These are phyloP conservation scores for Wickerhamiella australiensis DNA, from an alignment of 805 yeast species.

Conservation along the genomic window DNA sequence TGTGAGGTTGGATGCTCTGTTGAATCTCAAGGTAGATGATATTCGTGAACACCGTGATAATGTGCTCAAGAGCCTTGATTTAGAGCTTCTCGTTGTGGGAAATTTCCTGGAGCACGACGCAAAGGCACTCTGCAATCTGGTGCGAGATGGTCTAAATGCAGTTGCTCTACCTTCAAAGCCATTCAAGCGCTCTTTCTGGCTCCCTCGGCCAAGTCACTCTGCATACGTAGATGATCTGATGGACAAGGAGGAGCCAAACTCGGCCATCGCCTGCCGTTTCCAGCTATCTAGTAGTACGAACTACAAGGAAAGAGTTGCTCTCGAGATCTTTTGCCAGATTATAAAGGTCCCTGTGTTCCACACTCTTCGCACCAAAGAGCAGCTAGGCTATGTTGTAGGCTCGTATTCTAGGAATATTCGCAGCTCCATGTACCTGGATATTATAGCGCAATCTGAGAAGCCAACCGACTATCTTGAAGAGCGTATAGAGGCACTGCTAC, in stretches of 20 bases:
- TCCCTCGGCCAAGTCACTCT: slow-evolving; percentile 23
- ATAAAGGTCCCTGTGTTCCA: slow-evolving; percentile 81
- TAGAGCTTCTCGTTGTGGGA: slow-evolving; percentile 69
- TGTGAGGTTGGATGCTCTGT: slow-evolving; percentile 49
- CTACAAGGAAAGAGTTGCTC: slow-evolving; percentile 34
- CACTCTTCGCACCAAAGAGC: slow-evolving; percentile 84
- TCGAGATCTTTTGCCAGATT: slow-evolving; percentile 60
- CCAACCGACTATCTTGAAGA: slow-evolving; percentile 59
- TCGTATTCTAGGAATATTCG: slow-evolving; percentile 58
- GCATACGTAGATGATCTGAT: slow-evolving; percentile 29
- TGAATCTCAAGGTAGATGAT: slow-evolving; percentile 28
- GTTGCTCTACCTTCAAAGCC: slow-evolving; percentile 32
- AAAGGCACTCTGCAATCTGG: slow-evolving; percentile 33
- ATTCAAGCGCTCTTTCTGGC: slow-evolving; percentile 32
- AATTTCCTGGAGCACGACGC: slow-evolving; percentile 51
- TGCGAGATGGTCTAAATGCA: slow-evolving; percentile 32
- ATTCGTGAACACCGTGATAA: slow-evolving; percentile 10
- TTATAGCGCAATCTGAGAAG: slow-evolving; percentile 76
- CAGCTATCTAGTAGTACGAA: slow-evolving; percentile 50
- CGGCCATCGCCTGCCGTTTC: slow-evolving; percentile 66
- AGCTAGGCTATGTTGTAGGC: slow-evolving; percentile 87
- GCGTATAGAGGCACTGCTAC: slow-evolving; percentile 60
- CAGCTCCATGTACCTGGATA: slow-evolving; percentile 57
- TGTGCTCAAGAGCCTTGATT: slow-evolving; percentile 46
- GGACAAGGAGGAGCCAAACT: slow-evolving; percentile 65